A percentile compares a stretch with the other conserved stretches of the same genome.
Conservation (phyloP, 2,329 filamentous ascomycete species). For the Apiospora sp. region DNA sequence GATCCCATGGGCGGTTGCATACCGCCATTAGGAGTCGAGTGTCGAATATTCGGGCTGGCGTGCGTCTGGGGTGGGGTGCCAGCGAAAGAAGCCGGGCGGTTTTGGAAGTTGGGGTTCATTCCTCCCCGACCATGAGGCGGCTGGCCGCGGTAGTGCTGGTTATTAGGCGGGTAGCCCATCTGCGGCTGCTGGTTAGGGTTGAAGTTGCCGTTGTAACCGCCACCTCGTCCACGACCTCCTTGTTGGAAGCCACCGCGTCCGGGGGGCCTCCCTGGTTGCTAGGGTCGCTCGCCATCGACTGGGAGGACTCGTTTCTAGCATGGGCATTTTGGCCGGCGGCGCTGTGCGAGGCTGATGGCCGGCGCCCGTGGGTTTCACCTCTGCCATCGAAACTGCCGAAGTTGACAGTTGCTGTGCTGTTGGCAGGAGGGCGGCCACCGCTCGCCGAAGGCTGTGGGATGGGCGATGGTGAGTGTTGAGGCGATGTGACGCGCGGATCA, state of each 20-base stretch:
- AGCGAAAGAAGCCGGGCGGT: slow-evolving; percentile 48
- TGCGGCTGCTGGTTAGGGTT: slow-evolving; percentile 52
- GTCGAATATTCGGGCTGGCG: slow-evolving; percentile 59
- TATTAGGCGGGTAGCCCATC: slow-evolving; percentile 53
- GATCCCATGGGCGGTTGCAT: slow-evolving; percentile 65
- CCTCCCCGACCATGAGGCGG: slow-evolving; percentile 59
- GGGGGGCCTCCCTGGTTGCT: slow-evolving; percentile 65
- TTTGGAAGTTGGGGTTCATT: slow-evolving; percentile 54
- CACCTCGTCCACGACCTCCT: slow-evolving; percentile 58
- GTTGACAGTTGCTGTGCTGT: slow-evolving; percentile 74
- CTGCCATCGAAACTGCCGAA: slow-evolving; percentile 88
- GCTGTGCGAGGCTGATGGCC: slow-evolving; percentile 53
- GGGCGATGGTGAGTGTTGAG: slow-evolving; percentile 87
- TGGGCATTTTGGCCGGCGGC: slow-evolving; percentile 24
- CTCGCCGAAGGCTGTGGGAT: slow-evolving; percentile 88
- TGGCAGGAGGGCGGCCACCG: slow-evolving; percentile 85
- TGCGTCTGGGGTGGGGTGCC: slow-evolving; percentile 55
- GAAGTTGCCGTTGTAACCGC: slow-evolving; percentile 49
- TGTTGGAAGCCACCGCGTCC: slow-evolving; percentile 64
- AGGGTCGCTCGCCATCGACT: slow-evolving; percentile 83
- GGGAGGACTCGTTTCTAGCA: slow-evolving; percentile 50
- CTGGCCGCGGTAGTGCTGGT: slow-evolving; percentile 47
- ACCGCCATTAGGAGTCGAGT: slow-evolving; percentile 58
- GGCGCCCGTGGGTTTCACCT: slow-evolving; percentile 75
- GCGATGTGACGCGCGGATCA: slow-evolving; percentile 81